Conservation (phyloP, 2,329 filamentous ascomycete genomes). For the Penicillium sp. region DNA sequence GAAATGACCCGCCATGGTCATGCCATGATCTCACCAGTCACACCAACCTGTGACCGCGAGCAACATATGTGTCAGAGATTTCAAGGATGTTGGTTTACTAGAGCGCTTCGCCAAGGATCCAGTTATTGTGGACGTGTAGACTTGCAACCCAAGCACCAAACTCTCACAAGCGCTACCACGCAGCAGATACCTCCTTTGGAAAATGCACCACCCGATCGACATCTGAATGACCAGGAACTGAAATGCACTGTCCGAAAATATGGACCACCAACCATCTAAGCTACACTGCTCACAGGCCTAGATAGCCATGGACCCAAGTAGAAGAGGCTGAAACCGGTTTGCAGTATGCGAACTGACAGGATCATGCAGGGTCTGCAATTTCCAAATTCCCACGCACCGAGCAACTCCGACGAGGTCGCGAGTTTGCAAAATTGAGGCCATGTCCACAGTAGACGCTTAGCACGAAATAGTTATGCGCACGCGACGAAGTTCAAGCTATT, state of each 20-base stretch:
- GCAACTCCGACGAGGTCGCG: background rate
- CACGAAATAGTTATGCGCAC: slow-evolving; percentile 8
- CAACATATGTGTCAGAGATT: background rate
- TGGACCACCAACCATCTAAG: background rate
- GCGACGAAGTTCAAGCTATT: slow-evolving; percentile 1
- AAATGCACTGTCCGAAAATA: background rate
- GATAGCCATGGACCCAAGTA: background rate
- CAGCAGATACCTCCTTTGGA: background rate
- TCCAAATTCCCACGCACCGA: background rate
- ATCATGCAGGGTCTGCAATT: background rate
- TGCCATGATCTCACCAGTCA: background rate
- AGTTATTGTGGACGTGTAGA: background rate
- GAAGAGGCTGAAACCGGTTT: background rate
- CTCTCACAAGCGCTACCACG: background rate
- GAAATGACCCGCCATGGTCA: background rate
- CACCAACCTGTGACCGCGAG: background rate
- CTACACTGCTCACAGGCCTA: background rate
- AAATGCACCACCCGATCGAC: background rate
- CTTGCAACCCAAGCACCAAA: background rate
- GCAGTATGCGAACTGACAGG: background rate
- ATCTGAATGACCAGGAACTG: background rate
- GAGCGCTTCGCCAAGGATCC: background rate
- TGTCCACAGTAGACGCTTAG: slow-evolving; percentile 6
- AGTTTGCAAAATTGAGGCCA: background rate
- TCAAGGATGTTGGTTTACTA: background rate